A percentile compares a stretch with the other conserved stretches of the same genome.
Evolutionary conservation across 306 rosid species (phyloP).

Genomic region (Prunus mume): DNA sequence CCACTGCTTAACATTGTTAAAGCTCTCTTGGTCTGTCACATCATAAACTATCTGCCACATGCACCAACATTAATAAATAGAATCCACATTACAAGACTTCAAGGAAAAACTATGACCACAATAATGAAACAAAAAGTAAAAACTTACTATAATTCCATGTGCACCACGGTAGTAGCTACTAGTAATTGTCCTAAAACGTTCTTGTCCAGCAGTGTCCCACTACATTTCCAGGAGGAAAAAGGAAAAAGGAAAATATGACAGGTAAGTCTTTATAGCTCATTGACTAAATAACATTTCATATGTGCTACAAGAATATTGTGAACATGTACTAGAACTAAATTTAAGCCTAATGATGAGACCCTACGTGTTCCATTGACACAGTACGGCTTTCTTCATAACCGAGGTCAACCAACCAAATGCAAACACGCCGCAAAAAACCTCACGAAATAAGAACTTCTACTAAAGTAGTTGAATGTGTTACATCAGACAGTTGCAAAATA

Average conservation of each 20-base stretch:
- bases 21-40: slow-evolving; percentile 61
- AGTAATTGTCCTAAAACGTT: slow-evolving; percentile 56
- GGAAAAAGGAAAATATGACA: background rate
- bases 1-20: slow-evolving; percentile 52
- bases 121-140: background rate
- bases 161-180: slow-evolving; percentile 67
- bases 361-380: background rate
- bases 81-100: background rate
- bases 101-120: background rate
- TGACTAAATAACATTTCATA: background rate
- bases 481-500: background rate
- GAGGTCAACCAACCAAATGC: background rate
- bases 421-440: background rate
- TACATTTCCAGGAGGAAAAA: slow-evolving; percentile 12
- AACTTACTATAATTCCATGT: slow-evolving; percentile 53
- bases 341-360: background rate
- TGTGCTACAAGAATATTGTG: background rate
- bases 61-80: background rate
- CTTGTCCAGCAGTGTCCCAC: slow-evolving; percentile 66
- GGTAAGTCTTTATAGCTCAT: background rate
- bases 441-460: background rate
- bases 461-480: background rate
- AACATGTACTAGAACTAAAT: background rate
- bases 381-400: background rate
- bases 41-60: slow-evolving; percentile 50